phyloP scores from a whole-genome alignment of 2,329 filamentous ascomycete species.

The Apiospora malaysiana region DNA sequence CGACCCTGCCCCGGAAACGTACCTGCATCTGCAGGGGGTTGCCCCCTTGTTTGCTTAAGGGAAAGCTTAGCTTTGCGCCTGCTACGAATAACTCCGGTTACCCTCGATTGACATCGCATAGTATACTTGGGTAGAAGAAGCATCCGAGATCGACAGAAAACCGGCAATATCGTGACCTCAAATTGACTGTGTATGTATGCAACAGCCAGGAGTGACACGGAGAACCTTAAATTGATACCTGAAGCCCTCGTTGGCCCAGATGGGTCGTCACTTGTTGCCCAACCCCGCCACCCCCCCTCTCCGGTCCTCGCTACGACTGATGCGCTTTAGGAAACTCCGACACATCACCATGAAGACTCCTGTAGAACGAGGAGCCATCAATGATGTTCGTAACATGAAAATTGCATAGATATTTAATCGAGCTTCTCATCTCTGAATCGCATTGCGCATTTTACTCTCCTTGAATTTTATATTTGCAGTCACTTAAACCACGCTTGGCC shows the following conservation, averaged over 20 bases:
- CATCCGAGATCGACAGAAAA: too few relatives aligned
- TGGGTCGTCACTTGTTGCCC: neutral
- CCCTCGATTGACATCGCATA: neutral
- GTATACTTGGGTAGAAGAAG: neutral
- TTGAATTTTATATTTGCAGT: neutral
- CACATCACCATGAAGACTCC: neutral
- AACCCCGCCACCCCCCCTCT: conserved; percentile 1
- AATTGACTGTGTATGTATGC: neutral
- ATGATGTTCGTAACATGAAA: neutral
- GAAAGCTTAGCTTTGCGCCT: neutral
- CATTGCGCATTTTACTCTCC: neutral
- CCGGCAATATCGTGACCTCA: conserved; percentile 25
- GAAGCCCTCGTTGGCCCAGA: neutral
- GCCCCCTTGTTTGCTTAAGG: neutral
- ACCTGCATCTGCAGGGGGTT: neutral
- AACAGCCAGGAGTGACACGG: conserved; percentile 24
- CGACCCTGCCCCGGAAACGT: conserved; percentile 12
- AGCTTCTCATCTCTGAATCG: neutral
- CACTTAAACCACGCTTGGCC: too few relatives aligned
- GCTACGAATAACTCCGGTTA: neutral
- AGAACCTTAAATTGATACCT: neutral
- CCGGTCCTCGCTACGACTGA: conserved; percentile 1
- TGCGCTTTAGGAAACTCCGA: conserved; percentile 16
- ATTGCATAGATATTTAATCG: neutral
- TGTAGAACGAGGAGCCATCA: neutral